Percentiles rank a stretch among this genome's conserved stretches.
Evolutionary conservation across 371 early-diverging fungal genomes (phyloP).

Genomic region (Synchytrium microbalum): DNA sequence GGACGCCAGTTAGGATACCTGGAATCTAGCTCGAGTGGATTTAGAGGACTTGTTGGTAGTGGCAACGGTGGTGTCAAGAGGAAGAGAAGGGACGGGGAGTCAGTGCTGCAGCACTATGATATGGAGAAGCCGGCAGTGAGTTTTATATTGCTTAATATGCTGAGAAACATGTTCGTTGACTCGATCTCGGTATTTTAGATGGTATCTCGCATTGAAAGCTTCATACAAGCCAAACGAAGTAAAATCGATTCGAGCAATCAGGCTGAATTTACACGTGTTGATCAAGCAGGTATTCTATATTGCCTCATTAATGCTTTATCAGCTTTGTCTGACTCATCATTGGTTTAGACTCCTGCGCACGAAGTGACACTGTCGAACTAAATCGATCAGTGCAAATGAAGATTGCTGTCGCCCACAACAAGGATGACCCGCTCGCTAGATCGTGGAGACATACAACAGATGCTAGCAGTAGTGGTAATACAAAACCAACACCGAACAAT

Average conservation of each 20-base stretch:
- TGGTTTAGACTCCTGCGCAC: conserved; percentile 31
- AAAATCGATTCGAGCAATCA: conserved; percentile 65
- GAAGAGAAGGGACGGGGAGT: background rate
- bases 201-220: conserved; percentile 38
- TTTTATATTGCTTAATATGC: background rate
- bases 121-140: background rate
- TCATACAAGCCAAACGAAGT: conserved; percentile 52
- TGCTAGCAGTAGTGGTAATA: too few relatives aligned
- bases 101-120: background rate
- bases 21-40: background rate
- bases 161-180: background rate
- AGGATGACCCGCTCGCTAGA: conserved; percentile 62
- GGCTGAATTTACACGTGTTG: conserved; percentile 52
- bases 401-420: conserved; percentile 65
- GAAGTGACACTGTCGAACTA: conserved; percentile 62
- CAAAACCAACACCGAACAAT: conserved; percentile 2
- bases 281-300: conserved; percentile 14
- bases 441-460: conserved; percentile 21
- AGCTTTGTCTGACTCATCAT: too few relatives aligned
- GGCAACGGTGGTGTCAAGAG: too few relatives aligned
- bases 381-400: conserved; percentile 78
- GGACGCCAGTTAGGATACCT: background rate
- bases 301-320: background rate
- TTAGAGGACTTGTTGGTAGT: too few relatives aligned
- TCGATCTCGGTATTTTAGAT: background rate